A percentile compares a stretch with the other conserved stretches of the same genome.
Conservation (phyloP, 2,329 filamentous ascomycete genomes). For the Colletotrichum lindemuthianum region DNA sequence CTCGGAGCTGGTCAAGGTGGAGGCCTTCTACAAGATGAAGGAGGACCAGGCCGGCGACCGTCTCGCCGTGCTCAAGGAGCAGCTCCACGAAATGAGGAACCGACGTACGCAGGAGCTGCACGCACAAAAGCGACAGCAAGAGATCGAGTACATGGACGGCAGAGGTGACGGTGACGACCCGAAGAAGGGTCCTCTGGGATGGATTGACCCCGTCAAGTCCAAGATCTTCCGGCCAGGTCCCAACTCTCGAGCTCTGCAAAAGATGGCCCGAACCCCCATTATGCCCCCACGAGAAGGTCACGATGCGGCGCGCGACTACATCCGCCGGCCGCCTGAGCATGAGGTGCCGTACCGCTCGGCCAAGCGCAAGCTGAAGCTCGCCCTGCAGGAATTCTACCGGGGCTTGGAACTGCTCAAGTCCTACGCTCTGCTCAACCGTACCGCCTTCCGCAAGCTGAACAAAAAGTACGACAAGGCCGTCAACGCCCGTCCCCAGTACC, state of each 20-base stretch:
- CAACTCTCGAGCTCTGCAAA: conserved; percentile 68
- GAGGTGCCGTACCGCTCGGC: conserved; percentile 86
- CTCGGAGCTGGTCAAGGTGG: conserved; percentile 87
- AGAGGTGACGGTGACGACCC: conserved; percentile 43
- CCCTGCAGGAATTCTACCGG: conserved; percentile 92
- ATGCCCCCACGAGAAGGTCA: conserved; percentile 43
- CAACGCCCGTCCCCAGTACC: conserved; percentile 77
- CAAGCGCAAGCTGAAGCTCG: conserved; percentile 90
- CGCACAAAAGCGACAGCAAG: conserved; percentile 50
- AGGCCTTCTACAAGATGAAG: conserved; percentile 87
- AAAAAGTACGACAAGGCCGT: conserved; percentile 98
- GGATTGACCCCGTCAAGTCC: conserved; percentile 64
- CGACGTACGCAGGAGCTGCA: conserved; percentile 78
- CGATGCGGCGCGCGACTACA: conserved; percentile 59
- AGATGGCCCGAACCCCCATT: conserved; percentile 63
- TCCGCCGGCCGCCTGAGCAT: conserved; percentile 60
- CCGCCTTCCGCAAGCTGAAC: conserved; percentile 95
- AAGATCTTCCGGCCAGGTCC: conserved; percentile 66
- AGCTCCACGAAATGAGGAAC: conserved; percentile 93
- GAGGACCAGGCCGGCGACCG: conserved; percentile 85
- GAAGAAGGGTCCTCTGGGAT: conserved; percentile 42
- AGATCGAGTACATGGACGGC: conserved; percentile 39
- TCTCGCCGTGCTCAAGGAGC: conserved; percentile 76
- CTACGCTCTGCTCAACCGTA: conserved; percentile 89
- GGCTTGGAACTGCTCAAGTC: conserved; percentile 91